These are phyloP conservation scores for Auricularia cornea DNA, from an alignment of 768 basidiomycete genomes.

Conservation along the genomic window DNA sequence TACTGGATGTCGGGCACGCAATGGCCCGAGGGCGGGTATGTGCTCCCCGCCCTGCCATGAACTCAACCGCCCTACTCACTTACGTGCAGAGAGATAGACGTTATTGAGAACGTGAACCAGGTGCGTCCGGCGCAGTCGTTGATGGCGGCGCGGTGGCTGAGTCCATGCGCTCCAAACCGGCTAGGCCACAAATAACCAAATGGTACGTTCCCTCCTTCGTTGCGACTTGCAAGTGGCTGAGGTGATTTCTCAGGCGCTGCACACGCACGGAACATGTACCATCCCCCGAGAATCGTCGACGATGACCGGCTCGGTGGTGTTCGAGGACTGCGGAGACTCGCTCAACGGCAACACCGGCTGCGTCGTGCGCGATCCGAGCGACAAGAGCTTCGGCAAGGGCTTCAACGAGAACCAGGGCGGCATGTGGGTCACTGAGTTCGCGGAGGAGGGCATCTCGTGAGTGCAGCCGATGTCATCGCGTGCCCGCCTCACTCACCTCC, in stretches of 20 bases:
- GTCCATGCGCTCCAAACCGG: no score
- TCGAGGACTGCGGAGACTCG: neutral
- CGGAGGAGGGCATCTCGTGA: conserved; percentile 55
- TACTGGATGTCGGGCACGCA: conserved; percentile 8
- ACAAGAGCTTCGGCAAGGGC: conserved; percentile 51
- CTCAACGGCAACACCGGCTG: conserved; percentile 49
- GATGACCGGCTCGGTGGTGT: neutral
- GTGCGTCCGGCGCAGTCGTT: no score
- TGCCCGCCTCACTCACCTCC: neutral
- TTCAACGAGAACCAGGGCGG: conserved; percentile 66
- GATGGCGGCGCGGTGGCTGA: no score
- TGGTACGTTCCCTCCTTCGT: no score
- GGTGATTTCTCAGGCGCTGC: neutral
- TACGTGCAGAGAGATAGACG: conserved; percentile 52
- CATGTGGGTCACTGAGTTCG: conserved; percentile 67
- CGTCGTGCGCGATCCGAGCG: conserved; percentile 44
- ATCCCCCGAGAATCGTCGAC: neutral
- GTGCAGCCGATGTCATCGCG: no score
- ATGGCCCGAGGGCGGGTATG: conserved; percentile 11
- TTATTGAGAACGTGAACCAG: conserved; percentile 73
- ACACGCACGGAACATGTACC: neutral
- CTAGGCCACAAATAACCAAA: conserved; percentile 47
- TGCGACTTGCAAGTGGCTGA: no score
- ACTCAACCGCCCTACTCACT: conserved; percentile 3
- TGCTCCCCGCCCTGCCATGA: neutral